Conservation (phyloP, 2,329 filamentous ascomycete genomes). For the Cladosporium sp. region DNA sequence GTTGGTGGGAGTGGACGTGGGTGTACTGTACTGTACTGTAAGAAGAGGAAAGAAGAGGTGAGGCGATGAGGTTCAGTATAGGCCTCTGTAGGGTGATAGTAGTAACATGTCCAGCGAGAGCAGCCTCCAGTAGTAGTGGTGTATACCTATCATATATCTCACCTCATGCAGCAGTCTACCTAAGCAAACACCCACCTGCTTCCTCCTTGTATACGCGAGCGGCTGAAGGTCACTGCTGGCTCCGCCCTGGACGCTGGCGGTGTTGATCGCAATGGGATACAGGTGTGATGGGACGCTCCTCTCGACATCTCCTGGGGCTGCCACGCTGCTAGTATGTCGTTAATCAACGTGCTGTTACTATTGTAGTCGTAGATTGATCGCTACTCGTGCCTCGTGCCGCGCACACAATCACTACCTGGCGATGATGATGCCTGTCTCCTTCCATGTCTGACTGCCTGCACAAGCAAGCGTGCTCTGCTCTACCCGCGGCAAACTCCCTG, state of each 20-base stretch:
- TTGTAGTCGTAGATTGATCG: not conserved
- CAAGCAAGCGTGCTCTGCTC: not conserved
- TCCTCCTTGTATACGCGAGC: not conserved
- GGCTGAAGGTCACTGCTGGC: not conserved
- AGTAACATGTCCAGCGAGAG: not conserved
- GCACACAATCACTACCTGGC: not conserved
- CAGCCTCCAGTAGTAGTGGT: not conserved
- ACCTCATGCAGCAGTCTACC: not conserved
- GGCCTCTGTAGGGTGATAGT: not conserved
- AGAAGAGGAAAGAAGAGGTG: not conserved
- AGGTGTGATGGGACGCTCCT: not conserved
- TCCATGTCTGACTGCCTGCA: not conserved
- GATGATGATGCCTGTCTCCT: not conserved
- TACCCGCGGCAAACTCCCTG: not conserved
- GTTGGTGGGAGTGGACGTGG: not conserved
- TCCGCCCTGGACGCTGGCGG: not conserved
- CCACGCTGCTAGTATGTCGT: not conserved
- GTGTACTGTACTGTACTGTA: too few species aligned
- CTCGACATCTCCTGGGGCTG: not conserved
- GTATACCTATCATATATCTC: not conserved
- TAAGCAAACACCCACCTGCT: not conserved
- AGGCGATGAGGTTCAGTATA: not conserved
- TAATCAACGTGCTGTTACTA: not conserved
- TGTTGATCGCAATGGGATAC: constrained; percentile 2
- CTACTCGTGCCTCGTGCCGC: not conserved